Evolutionary conservation across 495 filamentous ascomycete species (phyloP).

Genomic region (Tuber melanosporum): DNA sequence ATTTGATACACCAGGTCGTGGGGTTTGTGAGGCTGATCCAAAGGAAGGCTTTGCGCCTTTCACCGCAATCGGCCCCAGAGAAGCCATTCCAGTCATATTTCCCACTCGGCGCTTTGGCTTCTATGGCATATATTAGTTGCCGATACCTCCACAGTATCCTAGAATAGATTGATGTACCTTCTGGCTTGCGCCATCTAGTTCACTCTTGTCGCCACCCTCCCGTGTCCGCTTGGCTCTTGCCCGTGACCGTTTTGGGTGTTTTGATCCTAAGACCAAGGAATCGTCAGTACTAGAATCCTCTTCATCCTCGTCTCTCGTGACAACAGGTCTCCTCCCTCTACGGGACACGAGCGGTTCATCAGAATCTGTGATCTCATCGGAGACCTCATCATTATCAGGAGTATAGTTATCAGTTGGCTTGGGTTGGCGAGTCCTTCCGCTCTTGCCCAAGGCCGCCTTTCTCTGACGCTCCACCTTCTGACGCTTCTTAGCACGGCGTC

Average conservation of each 20-base stretch:
- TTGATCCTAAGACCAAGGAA: background rate
- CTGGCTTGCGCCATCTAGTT: background rate
- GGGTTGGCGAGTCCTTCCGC: slow-evolving; percentile 1
- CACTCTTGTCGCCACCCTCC: background rate
- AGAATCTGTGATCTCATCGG: background rate
- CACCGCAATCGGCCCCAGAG: background rate
- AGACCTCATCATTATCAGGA: background rate
- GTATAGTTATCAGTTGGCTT: background rate
- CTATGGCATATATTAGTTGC: background rate
- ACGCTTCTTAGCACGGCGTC: slow-evolving; percentile 27
- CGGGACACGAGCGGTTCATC: background rate
- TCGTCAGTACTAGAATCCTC: background rate
- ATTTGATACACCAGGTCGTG: background rate
- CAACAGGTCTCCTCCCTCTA: background rate
- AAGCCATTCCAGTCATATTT: background rate
- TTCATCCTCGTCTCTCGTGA: background rate
- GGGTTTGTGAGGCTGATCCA: background rate
- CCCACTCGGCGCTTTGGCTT: background rate
- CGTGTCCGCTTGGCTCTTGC: background rate
- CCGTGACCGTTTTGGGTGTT: background rate
- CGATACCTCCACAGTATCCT: background rate
- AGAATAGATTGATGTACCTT: background rate
- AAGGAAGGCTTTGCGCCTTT: background rate
- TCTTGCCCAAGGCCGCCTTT: slow-evolving; percentile 11
- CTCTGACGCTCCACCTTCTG: slow-evolving; percentile 19